Conservation (phyloP, 371 early-diverging fungal species). For the Lichtheimia ornata region DNA sequence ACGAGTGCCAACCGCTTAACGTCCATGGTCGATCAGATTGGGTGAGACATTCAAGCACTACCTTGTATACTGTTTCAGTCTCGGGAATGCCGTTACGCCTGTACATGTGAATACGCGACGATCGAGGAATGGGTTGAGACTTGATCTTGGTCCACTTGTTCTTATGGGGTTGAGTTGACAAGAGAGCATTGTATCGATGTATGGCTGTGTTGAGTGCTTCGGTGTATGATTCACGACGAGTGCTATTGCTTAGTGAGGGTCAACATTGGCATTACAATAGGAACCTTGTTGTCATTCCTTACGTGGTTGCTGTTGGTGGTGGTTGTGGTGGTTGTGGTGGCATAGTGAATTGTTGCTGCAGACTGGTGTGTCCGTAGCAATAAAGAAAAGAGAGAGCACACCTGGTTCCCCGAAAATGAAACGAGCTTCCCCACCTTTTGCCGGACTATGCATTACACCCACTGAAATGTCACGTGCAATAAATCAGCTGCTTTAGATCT, state of each 20-base stretch:
- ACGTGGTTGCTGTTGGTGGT: neutral
- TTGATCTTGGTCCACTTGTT: slow-evolving; percentile 5
- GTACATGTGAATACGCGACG: slow-evolving; percentile 6
- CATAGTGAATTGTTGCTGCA: too few species aligned
- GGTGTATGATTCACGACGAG: neutral
- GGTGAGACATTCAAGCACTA: slow-evolving; percentile 6
- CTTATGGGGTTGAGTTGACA: neutral
- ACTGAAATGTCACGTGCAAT: too few species aligned
- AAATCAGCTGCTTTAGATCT: too few species aligned
- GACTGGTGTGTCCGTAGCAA: too few species aligned
- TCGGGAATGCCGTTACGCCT: neutral
- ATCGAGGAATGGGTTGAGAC: slow-evolving; percentile 4
- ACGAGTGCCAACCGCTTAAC: slow-evolving; percentile 10
- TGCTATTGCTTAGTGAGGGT: slow-evolving; percentile 38
- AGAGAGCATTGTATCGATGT: slow-evolving; percentile 4
- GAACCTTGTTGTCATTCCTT: neutral
- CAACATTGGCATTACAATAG: slow-evolving; percentile 37
- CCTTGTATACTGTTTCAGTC: slow-evolving; percentile 14
- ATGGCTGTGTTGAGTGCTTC: slow-evolving; percentile 5
- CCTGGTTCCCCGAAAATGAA: too few species aligned
- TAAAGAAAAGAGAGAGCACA: too few species aligned
- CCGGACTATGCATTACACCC: too few species aligned
- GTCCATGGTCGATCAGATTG: slow-evolving; percentile 13
- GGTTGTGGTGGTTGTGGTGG: too few species aligned
- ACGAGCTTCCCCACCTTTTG: too few species aligned